Evolutionary conservation across 345 rosid genomes (phyloP), one percentile per base, ranked within the genome.

Genomic region (Camelina neglecta): DNA sequence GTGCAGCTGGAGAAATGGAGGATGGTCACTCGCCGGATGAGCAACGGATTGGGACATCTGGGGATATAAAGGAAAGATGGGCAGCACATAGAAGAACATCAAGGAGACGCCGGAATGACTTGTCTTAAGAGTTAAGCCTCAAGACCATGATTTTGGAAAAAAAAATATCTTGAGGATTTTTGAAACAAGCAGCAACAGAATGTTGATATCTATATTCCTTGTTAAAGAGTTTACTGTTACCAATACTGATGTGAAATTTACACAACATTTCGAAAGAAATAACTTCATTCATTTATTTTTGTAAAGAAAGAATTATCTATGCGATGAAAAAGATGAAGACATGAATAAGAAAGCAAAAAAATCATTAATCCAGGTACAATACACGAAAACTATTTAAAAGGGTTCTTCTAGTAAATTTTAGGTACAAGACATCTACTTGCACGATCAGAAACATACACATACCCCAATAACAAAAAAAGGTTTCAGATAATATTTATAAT

Each of bases 31-130:
- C 58, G 42, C 26, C 10, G 9, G 60, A 83, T 16, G 70, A 79
- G 33, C 39, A 50, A 23, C 60, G 13, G 56, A 47, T 38, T 21
- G 73, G 70, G 55, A 80, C 73, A 35, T 35, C 71, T 2, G 24
- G 33, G 8, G 79, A 84, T 57, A 90, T 94, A 36, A 94, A 94
- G 81, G 90, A 85, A 79, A 85, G 94, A 81, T 91, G 98, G 98
- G 85, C 85, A 0, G 21, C 65, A 59, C 88, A 77, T 12, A 84
- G 92, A 81, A 85, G 86, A 79, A 81, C 75, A 24, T 83, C 83
- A 44, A 89, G 83, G 82, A 85, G 79, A 76, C 73, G 76, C 5
- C 60, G 47, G 33, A 51, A 23, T 2, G 65, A 35, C 53, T 45
- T 65, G 62, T 53, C 13, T 41, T 51, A 39, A 60, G 29, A 2